Base-by-base conservation (phyloP, 345 rosid genomes). In the Moricandia arvensis region DNA sequence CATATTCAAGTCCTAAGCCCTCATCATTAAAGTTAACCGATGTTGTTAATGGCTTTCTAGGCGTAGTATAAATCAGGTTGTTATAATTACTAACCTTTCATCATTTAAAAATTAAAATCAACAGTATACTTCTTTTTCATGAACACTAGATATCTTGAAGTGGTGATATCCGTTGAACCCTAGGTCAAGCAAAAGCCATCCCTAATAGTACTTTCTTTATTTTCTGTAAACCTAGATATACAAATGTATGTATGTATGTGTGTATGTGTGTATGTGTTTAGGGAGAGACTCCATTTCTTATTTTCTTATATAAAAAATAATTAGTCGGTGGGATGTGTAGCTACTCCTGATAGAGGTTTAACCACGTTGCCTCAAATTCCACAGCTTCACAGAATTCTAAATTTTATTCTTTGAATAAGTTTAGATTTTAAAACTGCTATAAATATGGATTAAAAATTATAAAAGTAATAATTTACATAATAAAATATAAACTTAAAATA, bases 261-360 rank as follows among this genome's bases (percentile, higher is more conserved):
- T 45, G n/a, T n/a, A 15, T 13, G 51, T 45, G 13, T 43, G 16
- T 43, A 13, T 45, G 51, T 13, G 51, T 45, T 45, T 13, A 45
- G 51, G 51, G 16, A 45, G 51, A 45, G 16, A 33, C 43, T 37
- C 12, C 43, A 45, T 45, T 45, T 45, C 0, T 4, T 45, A 13
- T 41, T 45, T 45, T 45, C 4, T 45, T 38, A 34, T n/a, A 38
- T 38, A 6, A 13, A 41, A 13, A 4, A 13, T 45, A 45, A 13
- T 45, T 45, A 45, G 51, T 45, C 49, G 51, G 68, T 77, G 76
- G 82, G 80, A 80, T 80, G 76, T 74, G 83, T 80, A 75, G 86
- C 78, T 80, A 30, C 80, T 68, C 72, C 68, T 77, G 75, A 58
- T 64, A 54, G 80, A 77, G 61, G 75, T 70, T 64, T 57, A 55